Percentiles rank a stretch among this genome's conserved stretches.
phyloP scores from a whole-genome alignment of 73 alveolate species.

The Paramecium sexaurelia region DNA sequence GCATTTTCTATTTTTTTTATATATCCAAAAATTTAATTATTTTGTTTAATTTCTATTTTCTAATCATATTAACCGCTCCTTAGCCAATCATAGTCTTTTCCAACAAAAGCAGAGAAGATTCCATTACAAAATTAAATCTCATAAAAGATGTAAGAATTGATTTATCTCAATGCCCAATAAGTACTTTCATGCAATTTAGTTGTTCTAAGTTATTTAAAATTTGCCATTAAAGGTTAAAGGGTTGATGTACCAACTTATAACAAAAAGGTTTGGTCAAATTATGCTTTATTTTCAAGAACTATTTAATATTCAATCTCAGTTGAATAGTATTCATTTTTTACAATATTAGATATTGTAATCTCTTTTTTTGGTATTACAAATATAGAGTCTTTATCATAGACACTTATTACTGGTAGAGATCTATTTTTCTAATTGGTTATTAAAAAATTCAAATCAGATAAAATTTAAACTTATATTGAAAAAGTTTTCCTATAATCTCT shows the following conservation, averaged over 20 bases:
- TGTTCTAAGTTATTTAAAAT: background rate
- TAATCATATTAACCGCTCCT: background rate
- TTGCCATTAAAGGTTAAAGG: background rate
- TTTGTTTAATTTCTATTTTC: background rate
- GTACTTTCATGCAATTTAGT: background rate
- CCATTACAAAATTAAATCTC: background rate
- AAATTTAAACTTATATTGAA: background rate
- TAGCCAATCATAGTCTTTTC: background rate
- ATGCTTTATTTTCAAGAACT: background rate
- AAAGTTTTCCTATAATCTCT: background rate
- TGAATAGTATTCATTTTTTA: background rate
- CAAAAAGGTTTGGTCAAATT: background rate
- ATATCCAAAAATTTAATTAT: background rate
- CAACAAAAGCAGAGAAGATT: background rate
- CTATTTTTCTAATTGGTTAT: background rate
- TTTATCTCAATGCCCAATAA: background rate
- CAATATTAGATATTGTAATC: background rate
- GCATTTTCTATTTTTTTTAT: background rate
- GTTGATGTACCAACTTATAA: background rate
- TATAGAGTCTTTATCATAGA: background rate
- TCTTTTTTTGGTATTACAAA: background rate
- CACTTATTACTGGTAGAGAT: background rate
- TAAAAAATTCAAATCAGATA: background rate
- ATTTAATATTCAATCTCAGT: background rate
- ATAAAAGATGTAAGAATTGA: background rate